A percentile compares a stretch with the other conserved stretches of the same genome.
These are phyloP conservation scores for Trichoderma atroviride DNA, from an alignment of 2,329 filamentous ascomycete genomes.

Conservation along the genomic window DNA sequence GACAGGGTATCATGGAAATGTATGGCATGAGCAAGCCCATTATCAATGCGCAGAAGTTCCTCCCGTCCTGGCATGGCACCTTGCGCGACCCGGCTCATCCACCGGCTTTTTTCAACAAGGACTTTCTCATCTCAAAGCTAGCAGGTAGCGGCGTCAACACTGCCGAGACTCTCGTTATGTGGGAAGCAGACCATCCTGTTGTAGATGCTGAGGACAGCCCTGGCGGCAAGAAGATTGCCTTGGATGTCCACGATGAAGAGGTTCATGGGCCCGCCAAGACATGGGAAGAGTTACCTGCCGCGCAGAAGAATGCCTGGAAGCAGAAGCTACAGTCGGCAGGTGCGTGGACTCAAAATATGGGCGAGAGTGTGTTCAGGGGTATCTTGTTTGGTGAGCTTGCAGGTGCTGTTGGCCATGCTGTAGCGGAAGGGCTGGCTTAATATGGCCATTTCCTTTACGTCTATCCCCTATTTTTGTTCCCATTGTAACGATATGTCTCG, in stretches of 20 bases:
- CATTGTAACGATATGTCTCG: neutral
- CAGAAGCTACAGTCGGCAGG: constrained; percentile 68
- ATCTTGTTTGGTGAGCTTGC: constrained; percentile 76
- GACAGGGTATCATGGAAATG: constrained; percentile 67
- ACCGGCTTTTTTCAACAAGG: constrained; percentile 36
- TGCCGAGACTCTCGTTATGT: constrained; percentile 46
- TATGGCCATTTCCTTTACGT: neutral
- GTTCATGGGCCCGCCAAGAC: constrained; percentile 56
- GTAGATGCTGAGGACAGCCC: constrained; percentile 30
- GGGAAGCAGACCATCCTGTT: constrained; percentile 31
- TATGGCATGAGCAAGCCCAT: constrained; percentile 59
- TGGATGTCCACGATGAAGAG: constrained; percentile 52
- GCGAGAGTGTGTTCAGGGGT: constrained; percentile 74
- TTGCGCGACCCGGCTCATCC: constrained; percentile 35
- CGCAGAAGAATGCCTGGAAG: constrained; percentile 71
- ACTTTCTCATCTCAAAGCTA: constrained; percentile 44
- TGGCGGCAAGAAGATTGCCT: constrained; percentile 38
- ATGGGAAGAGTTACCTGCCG: constrained; percentile 70
- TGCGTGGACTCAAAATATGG: constrained; percentile 78
- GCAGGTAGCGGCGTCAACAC: constrained; percentile 39
- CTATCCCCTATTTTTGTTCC: neutral
- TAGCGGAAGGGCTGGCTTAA: constrained; percentile 40
- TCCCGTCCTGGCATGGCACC: constrained; percentile 52
- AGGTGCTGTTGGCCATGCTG: constrained; percentile 59
- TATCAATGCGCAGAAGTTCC: constrained; percentile 57